Evolutionary conservation across 148 eudicot species (phyloP).

Genomic region (Rhododendron ferrugineum): DNA sequence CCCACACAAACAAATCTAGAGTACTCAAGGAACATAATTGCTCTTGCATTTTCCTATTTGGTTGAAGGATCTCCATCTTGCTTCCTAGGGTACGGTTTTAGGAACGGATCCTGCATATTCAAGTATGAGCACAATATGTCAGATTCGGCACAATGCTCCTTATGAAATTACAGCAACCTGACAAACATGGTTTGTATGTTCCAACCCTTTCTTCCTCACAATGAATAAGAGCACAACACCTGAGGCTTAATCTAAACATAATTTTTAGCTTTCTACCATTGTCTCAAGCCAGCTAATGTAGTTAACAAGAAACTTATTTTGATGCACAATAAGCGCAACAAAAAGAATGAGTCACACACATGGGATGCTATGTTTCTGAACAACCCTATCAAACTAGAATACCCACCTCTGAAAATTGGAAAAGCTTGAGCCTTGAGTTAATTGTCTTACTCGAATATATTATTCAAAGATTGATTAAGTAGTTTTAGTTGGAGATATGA

Average conservation of each 20-base stretch:
- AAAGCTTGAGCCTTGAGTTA: not conserved
- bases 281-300: not conserved
- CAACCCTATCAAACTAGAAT: not conserved
- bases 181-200: not conserved
- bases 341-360: not conserved
- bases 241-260: not conserved
- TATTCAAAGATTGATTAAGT: not conserved
- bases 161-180: not conserved
- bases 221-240: not conserved
- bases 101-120: conserved; percentile 32
- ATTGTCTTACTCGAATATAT: not conserved
- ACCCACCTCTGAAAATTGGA: not conserved
- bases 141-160: not conserved
- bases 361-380: not conserved
- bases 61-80: conserved; percentile 27
- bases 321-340: not conserved
- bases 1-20: not conserved
- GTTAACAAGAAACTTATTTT: not conserved
- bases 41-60: conserved; percentile 16
- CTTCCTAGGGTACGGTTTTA: conserved; percentile 22
- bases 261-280: not conserved
- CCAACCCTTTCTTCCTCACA: not conserved
- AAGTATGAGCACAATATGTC: not conserved
- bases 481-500: not conserved
- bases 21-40: not conserved